A percentile compares a stretch with the other conserved stretches of the same genome.
These are phyloP conservation scores for Lipomyces chichibuensis DNA, from an alignment of 805 yeast genomes.

Conservation along the genomic window DNA sequence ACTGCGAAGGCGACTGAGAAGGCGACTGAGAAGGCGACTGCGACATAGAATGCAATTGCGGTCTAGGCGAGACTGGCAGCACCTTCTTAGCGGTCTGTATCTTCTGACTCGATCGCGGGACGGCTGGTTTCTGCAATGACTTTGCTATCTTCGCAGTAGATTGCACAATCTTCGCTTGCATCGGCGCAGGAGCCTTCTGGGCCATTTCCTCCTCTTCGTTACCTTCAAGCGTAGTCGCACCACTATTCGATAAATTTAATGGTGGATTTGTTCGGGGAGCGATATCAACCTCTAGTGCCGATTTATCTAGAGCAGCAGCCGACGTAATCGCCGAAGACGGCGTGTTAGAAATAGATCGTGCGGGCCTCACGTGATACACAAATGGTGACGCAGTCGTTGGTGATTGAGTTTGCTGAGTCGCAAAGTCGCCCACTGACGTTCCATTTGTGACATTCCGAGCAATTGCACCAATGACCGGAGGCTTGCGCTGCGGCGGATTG, in stretches of 20 bases:
- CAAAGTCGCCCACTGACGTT: not conserved
- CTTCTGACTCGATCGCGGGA: not conserved
- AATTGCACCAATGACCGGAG: not conserved
- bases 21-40: too few species aligned
- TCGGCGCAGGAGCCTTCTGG: constrained; percentile 12
- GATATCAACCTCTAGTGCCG: not conserved
- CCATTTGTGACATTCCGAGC: not conserved
- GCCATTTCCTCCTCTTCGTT: constrained; percentile 13
- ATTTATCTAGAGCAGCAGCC: not conserved
- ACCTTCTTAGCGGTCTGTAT: not conserved
- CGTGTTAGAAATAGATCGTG: constrained; percentile 6
- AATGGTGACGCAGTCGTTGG: constrained; percentile 11
- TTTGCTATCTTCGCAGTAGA: not conserved
- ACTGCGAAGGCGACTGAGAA: too few species aligned
- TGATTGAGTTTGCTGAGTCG: not conserved
- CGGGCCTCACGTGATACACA: constrained; percentile 11
- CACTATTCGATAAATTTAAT: not conserved
- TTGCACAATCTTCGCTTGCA: not conserved
- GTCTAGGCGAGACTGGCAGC: not conserved
- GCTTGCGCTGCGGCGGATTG: not conserved
- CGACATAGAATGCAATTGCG: not conserved
- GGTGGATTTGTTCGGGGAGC: not conserved
- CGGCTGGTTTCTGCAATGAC: not conserved
- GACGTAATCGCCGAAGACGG: constrained; percentile 11
- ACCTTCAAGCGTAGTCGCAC: not conserved